phyloP scores from a whole-genome alignment of 2,329 filamentous ascomycete genomes.

The Aspergillus phoenicis region DNA sequence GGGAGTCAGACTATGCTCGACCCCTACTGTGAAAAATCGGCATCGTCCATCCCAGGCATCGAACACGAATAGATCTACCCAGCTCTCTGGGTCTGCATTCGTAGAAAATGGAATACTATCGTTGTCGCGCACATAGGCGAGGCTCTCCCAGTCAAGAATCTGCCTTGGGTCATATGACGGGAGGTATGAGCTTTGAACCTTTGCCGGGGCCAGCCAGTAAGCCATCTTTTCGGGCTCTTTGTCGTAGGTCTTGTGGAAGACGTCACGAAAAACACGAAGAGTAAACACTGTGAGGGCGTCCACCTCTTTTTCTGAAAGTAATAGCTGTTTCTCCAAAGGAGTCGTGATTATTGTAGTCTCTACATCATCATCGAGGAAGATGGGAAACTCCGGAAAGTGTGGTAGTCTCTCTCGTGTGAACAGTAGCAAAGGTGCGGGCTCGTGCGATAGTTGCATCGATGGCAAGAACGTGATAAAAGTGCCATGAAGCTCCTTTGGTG shows the following conservation, averaged over 20 bases:
- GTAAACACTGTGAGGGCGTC: conserved; percentile 70
- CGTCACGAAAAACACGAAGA: conserved; percentile 72
- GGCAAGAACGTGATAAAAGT: conserved; percentile 62
- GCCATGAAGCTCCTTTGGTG: conserved; percentile 60
- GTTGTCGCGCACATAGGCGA: conserved; percentile 40
- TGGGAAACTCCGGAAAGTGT: conserved; percentile 64
- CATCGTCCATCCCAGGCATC: conserved; percentile 61
- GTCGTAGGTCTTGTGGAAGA: conserved; percentile 87
- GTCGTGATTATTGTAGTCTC: conserved; percentile 61
- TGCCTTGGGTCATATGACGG: conserved; percentile 11
- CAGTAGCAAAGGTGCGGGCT: conserved; percentile 67
- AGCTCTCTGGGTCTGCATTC: conserved; percentile 40
- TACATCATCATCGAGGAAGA: conserved; percentile 70
- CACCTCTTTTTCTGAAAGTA: conserved; percentile 47
- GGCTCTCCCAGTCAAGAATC: conserved; percentile 49
- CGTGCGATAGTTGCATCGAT: conserved; percentile 59
- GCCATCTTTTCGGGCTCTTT: conserved; percentile 65
- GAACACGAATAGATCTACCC: conserved; percentile 56
- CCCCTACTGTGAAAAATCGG: conserved; percentile 56
- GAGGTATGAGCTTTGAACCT: conserved; percentile 12
- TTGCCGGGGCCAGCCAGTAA: conserved; percentile 77
- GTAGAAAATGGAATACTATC: conserved; percentile 51
- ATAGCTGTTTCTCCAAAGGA: conserved; percentile 42
- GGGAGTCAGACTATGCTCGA: conserved; percentile 36
- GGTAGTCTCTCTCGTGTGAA: conserved; percentile 70